Percentiles rank a stretch among this genome's conserved stretches.
Conservation (phyloP, 164 flowering plant genomes). For the Amborella trichopoda region DNA sequence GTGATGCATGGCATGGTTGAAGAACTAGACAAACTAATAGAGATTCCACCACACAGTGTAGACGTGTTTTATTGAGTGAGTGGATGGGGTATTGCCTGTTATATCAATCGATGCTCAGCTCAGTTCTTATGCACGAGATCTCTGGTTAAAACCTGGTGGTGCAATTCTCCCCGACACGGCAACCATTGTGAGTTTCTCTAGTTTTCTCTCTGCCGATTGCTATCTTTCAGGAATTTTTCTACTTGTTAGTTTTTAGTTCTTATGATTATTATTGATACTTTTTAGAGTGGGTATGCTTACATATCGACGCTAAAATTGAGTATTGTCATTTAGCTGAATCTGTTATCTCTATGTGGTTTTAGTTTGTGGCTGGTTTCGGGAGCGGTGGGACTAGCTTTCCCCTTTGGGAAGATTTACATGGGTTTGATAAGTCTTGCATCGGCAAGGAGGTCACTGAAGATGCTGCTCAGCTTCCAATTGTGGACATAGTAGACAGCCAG, state of each 20-base stretch:
- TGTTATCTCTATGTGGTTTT: too few relatives aligned
- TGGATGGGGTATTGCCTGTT: constrained; percentile 99
- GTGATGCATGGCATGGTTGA: constrained; percentile 87
- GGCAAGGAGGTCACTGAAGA: constrained; percentile 63
- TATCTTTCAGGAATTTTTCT: not conserved
- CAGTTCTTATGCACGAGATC: constrained; percentile 93
- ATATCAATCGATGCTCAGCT: constrained; percentile 86
- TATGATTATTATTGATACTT: too few relatives aligned
- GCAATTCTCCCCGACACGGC: constrained; percentile 96
- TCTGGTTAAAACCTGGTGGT: constrained; percentile 96
- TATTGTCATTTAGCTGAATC: too few relatives aligned
- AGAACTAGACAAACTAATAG: constrained; percentile 43
- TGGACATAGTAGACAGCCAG: constrained; percentile 51
- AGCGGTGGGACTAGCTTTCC: constrained; percentile 82
- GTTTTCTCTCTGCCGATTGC: not conserved
- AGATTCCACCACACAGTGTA: constrained; percentile 54
- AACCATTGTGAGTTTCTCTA: constrained; percentile 56
- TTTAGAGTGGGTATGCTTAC: too few relatives aligned
- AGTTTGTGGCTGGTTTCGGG: constrained; percentile 97
- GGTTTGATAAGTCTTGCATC: constrained; percentile 6
- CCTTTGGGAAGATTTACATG: constrained; percentile 88
- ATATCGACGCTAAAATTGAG: too few relatives aligned
- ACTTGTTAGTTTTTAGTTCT: not conserved
- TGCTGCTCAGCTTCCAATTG: constrained; percentile 66
- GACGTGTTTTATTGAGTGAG: constrained; percentile 84